Percentiles rank a stretch among this genome's conserved stretches.
Conservation (phyloP, 148 eudicot species). For the Salicornia ramosissima region DNA sequence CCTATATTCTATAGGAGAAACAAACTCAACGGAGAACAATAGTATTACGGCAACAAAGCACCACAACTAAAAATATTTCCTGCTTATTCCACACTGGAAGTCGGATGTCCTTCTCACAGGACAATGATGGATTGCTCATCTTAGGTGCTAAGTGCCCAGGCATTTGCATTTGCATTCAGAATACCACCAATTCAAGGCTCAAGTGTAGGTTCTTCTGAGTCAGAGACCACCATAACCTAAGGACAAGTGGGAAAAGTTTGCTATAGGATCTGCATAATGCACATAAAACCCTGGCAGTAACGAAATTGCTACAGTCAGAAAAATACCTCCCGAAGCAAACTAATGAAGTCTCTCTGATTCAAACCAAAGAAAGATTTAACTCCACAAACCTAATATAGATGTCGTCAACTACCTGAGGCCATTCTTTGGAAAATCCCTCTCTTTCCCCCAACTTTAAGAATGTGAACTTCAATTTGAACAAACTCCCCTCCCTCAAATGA, state of each 20-base stretch:
- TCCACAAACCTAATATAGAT: conserved; percentile 36
- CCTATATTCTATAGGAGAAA: conserved; percentile 13
- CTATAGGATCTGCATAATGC: conserved; percentile 36
- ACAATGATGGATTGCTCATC: conserved; percentile 29
- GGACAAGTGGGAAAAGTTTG: conserved; percentile 30
- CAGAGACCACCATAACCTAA: conserved; percentile 36
- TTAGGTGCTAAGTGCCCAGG: conserved; percentile 32
- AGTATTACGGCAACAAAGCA: conserved; percentile 11
- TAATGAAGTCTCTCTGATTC: conserved; percentile 31
- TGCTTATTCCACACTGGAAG: conserved; percentile 25
- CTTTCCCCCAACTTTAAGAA: conserved; percentile 32
- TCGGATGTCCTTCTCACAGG: conserved; percentile 29
- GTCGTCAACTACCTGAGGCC: conserved; percentile 34
- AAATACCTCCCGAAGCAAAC: conserved; percentile 34
- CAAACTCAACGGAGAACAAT: conserved; percentile 7
- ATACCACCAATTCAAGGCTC: conserved; percentile 39
- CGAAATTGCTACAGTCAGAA: conserved; percentile 39
- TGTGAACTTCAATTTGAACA: conserved; percentile 27
- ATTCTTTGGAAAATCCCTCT: conserved; percentile 25
- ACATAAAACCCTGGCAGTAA: conserved; percentile 36
- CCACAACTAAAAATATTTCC: conserved; percentile 24
- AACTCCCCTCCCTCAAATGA: conserved; percentile 24
- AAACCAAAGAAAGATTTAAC: conserved; percentile 31
- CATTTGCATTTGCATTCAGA: conserved; percentile 26
- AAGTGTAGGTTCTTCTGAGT: conserved; percentile 30